Percentiles rank a stretch among this genome's conserved stretches.
Conservation (phyloP, 2,329 filamentous ascomycete species). For the Colletotrichum orbiculare region DNA sequence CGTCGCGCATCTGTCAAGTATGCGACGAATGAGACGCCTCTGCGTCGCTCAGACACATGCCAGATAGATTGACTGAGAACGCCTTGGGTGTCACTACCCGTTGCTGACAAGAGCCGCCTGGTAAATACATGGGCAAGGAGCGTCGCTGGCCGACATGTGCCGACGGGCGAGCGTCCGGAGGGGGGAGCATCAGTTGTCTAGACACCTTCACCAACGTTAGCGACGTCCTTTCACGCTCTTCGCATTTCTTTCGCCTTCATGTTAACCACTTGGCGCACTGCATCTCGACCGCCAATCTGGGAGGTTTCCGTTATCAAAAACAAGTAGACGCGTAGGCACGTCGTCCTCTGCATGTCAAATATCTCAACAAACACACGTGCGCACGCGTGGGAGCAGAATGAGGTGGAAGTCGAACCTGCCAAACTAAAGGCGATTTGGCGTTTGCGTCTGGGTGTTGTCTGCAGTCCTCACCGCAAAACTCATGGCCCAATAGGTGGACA, state of each 20-base stretch:
- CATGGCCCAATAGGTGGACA: not conserved
- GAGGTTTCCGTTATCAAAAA: not conserved
- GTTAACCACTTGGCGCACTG: not conserved
- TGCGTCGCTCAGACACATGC: slow-evolving; percentile 9
- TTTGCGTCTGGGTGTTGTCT: slow-evolving; percentile 1
- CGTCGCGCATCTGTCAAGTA: slow-evolving; percentile 15
- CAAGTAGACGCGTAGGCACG: not conserved
- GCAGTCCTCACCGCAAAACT: slow-evolving; percentile 2
- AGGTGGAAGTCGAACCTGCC: too few species aligned
- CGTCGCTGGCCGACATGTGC: not conserved
- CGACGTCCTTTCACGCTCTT: too few species aligned
- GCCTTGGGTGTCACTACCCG: not conserved
- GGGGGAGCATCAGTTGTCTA: too few species aligned
- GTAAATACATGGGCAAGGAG: not conserved
- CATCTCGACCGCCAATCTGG: not conserved
- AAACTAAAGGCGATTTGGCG: not conserved
- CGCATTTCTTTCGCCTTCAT: too few species aligned
- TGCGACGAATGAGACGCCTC: slow-evolving; percentile 15
- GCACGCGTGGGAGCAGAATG: too few species aligned
- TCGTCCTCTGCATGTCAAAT: too few species aligned
- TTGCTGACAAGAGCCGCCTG: slow-evolving; percentile 2
- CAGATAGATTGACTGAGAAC: slow-evolving; percentile 24
- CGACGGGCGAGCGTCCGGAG: too few species aligned
- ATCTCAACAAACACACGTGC: too few species aligned
- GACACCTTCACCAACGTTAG: not conserved